A percentile compares a stretch with the other conserved stretches of the same genome.
phyloP scores from a whole-genome alignment of 805 yeast genomes.

The Cyberlindnera veronae region DNA sequence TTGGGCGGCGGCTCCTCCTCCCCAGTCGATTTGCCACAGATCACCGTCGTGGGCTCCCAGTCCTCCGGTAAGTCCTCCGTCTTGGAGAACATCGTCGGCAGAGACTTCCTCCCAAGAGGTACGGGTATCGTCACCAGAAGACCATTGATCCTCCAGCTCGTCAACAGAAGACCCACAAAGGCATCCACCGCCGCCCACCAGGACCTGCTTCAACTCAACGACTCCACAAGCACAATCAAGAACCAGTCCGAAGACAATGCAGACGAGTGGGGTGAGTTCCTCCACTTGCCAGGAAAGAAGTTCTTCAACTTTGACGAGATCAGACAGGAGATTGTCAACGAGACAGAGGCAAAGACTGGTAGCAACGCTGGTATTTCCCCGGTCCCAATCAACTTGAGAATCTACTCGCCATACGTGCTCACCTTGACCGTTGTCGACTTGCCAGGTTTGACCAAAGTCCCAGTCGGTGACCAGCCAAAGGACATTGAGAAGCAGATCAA shows the following conservation, averaged over 20 bases:
- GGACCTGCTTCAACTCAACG: slow-evolving; percentile 35
- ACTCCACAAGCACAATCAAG: slow-evolving; percentile 33
- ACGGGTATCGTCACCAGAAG: slow-evolving; percentile 97
- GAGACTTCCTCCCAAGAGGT: slow-evolving; percentile 93
- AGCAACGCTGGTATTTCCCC: slow-evolving; percentile 89
- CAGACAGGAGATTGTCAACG: slow-evolving; percentile 83
- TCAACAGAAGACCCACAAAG: slow-evolving; percentile 55
- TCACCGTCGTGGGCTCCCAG: slow-evolving; percentile 97
- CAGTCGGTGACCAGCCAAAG: slow-evolving; percentile 97
- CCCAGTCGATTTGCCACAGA: slow-evolving; percentile 88
- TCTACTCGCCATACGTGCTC: slow-evolving; percentile 86
- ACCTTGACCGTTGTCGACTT: slow-evolving; percentile 92
- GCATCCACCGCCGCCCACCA: slow-evolving; percentile 27
- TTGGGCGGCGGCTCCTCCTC: slow-evolving; percentile 76
- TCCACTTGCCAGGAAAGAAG: slow-evolving; percentile 82
- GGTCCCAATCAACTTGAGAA: slow-evolving; percentile 87
- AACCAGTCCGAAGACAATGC: slow-evolving; percentile 59
- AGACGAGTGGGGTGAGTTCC: slow-evolving; percentile 92
- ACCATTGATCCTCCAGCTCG: slow-evolving; percentile 86
- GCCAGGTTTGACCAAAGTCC: slow-evolving; percentile 96
- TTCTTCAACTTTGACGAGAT: slow-evolving; percentile 81
- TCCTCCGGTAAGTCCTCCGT: slow-evolving; percentile 95
- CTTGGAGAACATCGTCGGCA: slow-evolving; percentile 90
- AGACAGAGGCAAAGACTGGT: slow-evolving; percentile 92
- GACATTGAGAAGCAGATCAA: slow-evolving; percentile 95